Conservation (phyloP, 495 filamentous ascomycete genomes). For the Tirmania nivea region DNA sequence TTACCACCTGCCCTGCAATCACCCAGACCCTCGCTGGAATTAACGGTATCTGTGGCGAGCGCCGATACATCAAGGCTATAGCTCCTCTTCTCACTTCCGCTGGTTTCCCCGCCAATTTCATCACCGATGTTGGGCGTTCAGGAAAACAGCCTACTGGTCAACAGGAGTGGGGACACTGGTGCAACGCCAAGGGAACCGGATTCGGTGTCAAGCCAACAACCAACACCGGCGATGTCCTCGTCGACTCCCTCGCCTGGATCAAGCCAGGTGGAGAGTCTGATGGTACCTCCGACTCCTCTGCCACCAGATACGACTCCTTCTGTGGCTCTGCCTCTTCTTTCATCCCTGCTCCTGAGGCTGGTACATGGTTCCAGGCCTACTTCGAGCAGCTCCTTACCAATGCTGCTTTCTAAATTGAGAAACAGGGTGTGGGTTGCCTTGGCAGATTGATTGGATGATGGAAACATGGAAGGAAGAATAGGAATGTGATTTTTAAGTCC, state of each 20-base stretch:
- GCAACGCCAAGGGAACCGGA: slow-evolving; percentile 54
- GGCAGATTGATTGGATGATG: no score
- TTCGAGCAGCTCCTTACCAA: slow-evolving; percentile 49
- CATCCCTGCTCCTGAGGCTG: slow-evolving; percentile 55
- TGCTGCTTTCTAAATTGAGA: slow-evolving; percentile 32
- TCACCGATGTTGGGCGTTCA: slow-evolving; percentile 38
- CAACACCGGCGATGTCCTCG: slow-evolving; percentile 36
- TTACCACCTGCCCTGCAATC: slow-evolving; percentile 32
- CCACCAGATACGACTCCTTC: slow-evolving; percentile 47
- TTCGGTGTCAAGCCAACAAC: slow-evolving; percentile 50
- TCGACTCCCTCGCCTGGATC: slow-evolving; percentile 64
- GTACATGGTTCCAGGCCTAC: slow-evolving; percentile 59
- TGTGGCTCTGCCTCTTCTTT: slow-evolving; percentile 40
- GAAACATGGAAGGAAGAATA: no score
- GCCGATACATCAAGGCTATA: slow-evolving; percentile 46
- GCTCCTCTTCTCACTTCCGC: slow-evolving; percentile 34
- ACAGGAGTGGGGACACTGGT: slow-evolving; percentile 60
- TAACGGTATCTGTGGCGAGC: slow-evolving; percentile 36
- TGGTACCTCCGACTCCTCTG: slow-evolving; percentile 42
- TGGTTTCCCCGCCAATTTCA: slow-evolving; percentile 54
- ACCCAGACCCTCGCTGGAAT: slow-evolving; percentile 23
- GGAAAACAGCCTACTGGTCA: slow-evolving; percentile 51
- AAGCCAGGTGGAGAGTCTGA: slow-evolving; percentile 71
- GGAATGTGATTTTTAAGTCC: no score
- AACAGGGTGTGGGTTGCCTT: no score